These are phyloP conservation scores for Fusarium veterinarium DNA, from an alignment of 2,329 filamentous ascomycete species.

Conservation along the genomic window DNA sequence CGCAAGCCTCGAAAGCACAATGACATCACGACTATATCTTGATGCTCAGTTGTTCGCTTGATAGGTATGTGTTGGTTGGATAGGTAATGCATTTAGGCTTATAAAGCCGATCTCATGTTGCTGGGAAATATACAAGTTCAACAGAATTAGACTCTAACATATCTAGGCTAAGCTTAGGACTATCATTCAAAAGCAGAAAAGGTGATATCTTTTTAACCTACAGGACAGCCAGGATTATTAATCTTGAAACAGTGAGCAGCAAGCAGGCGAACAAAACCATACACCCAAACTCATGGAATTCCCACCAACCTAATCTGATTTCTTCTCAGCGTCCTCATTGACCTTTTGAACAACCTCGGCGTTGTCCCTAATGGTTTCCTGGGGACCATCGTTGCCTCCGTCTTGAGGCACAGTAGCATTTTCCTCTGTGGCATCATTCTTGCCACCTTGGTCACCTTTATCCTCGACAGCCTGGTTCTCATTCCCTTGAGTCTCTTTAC, in stretches of 20 bases:
- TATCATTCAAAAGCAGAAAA: background rate
- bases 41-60: background rate
- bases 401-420: background rate
- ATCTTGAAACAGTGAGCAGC: background rate
- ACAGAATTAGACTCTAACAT: background rate
- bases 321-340: background rate
- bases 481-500: background rate
- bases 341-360: background rate
- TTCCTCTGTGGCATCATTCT: background rate
- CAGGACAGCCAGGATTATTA: background rate
- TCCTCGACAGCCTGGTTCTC: background rate
- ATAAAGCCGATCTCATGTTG: background rate
- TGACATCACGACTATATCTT: background rate
- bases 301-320: background rate
- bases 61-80: background rate
- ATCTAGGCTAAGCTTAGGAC: background rate
- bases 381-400: background rate
- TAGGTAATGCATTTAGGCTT: background rate
- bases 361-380: background rate
- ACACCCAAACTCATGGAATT: too few relatives aligned
- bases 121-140: background rate
- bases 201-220: background rate
- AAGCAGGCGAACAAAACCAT: background rate
- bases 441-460: background rate
- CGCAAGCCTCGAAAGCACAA: background rate